phyloP scores from a whole-genome alignment of 768 basidiomycete genomes.

The Pisolithus orientalis region DNA sequence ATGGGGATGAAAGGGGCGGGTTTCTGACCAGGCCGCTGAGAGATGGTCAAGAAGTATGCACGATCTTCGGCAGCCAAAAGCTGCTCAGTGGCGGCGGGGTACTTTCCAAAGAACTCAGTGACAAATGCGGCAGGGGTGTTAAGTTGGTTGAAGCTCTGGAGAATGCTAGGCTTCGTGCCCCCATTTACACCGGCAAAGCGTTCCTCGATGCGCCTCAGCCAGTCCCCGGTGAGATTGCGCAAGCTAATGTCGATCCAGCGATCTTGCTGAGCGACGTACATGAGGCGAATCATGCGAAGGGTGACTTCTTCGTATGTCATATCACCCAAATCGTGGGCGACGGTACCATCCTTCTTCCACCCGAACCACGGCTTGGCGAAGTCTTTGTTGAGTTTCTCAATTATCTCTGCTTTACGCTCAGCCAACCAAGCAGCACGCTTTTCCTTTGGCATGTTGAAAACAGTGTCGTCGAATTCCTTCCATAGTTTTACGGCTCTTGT shows the following conservation, averaged over 20 bases:
- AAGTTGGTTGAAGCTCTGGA: slow-evolving; percentile 78
- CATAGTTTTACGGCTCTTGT: slow-evolving; percentile 95
- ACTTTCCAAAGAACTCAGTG: slow-evolving; percentile 76
- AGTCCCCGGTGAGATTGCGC: slow-evolving; percentile 93
- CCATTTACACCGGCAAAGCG: slow-evolving; percentile 89
- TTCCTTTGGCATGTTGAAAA: slow-evolving; percentile 94
- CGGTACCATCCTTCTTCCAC: slow-evolving; percentile 85
- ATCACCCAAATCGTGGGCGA: slow-evolving; percentile 82
- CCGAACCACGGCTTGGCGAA: slow-evolving; percentile 98
- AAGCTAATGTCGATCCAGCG: slow-evolving; percentile 93
- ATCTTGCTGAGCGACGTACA: slow-evolving; percentile 87
- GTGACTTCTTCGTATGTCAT: slow-evolving; percentile 99
- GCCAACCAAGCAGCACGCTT: slow-evolving; percentile 86
- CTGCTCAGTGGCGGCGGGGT: slow-evolving; percentile 77
- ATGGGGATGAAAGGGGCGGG: slow-evolving; percentile 98
- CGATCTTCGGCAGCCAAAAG: slow-evolving; percentile 90
- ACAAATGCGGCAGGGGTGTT: slow-evolving; percentile 79
- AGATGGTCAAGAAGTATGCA: slow-evolving; percentile 92
- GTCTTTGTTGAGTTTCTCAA: slow-evolving; percentile 87
- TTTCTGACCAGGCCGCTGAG: slow-evolving; percentile 95
- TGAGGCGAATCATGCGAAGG: slow-evolving; percentile 84
- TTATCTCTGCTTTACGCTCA: slow-evolving; percentile 84
- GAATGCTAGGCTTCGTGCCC: slow-evolving; percentile 71
- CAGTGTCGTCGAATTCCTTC: slow-evolving; percentile 97
- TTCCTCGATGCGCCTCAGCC: slow-evolving; percentile 93